These are phyloP conservation scores for Spencermartinsiella ligniputridi DNA, from an alignment of 1,139 yeast species.

Conservation along the genomic window DNA sequence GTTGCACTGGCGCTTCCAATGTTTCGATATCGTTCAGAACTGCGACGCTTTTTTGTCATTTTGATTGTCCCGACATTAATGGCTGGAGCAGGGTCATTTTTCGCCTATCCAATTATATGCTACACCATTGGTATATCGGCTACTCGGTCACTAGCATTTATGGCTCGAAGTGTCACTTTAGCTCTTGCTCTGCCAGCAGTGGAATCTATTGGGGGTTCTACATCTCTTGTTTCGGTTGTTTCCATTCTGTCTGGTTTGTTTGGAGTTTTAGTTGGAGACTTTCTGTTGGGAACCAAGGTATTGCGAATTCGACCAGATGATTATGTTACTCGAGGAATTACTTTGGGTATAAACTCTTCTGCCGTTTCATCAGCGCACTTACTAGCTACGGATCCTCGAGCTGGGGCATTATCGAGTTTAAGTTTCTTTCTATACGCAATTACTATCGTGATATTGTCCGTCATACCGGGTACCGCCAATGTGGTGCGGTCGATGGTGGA, in stretches of 20 bases:
- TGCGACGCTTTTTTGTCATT: constrained; percentile 52
- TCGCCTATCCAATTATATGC: constrained; percentile 65
- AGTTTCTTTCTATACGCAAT: constrained; percentile 72
- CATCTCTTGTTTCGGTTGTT: constrained; percentile 71
- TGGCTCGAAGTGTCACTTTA: constrained; percentile 76
- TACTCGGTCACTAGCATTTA: constrained; percentile 62
- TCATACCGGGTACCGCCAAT: constrained; percentile 46
- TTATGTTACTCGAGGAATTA: constrained; percentile 70
- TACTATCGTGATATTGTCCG: constrained; percentile 63
- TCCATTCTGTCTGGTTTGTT: constrained; percentile 74
- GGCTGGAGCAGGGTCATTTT: constrained; percentile 55
- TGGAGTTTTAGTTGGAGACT: constrained; percentile 69
- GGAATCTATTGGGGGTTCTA: constrained; percentile 59
- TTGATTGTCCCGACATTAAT: constrained; percentile 58
- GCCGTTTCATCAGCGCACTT: constrained; percentile 80
- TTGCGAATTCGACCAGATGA: constrained; percentile 57
- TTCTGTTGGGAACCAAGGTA: constrained; percentile 36
- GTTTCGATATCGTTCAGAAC: constrained; percentile 67
- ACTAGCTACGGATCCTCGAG: constrained; percentile 65
- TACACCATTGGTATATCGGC: constrained; percentile 60
- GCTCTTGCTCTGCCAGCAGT: constrained; percentile 77
- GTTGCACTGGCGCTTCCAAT: constrained; percentile 73
- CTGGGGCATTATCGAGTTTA: constrained; percentile 72
- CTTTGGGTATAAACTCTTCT: constrained; percentile 72
- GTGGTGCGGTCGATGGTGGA: constrained; percentile 34